Base-by-base conservation (phyloP, 257 asterid genomes). In the Solanum gracilifrons region DNA sequence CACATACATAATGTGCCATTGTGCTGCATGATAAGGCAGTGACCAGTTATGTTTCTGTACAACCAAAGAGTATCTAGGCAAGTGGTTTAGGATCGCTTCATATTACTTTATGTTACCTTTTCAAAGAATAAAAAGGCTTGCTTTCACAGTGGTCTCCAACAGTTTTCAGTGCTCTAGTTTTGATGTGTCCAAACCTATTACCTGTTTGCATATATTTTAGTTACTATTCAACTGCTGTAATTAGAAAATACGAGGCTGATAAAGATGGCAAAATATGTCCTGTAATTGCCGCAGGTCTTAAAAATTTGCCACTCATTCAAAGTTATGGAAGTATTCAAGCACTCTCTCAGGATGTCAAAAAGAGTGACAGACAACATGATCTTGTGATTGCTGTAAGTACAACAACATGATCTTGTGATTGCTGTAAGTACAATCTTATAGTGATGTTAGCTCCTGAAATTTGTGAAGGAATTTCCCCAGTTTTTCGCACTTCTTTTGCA, bases 351-450 rank as follows among this genome's bases (percentile, higher is more conserved):
- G 89, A 83, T 58, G 90, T 92, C 87, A 91, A 90, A 66, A 95
- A 97, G 92, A 90, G 97, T 27, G 98, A 95, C 84, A 91, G 98
- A 89, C 89, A 87, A 89, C 98, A 96, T 51, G 95, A 96, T 80
- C 91, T 95, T 86, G 98, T 96, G 77, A 93, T 95, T 77, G 98
- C 98, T 90, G 99, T 96, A 92, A 94, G 98, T 89, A 82, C 85
- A 72, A 89, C 89, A 87, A 89, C 98, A 96, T 48, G 95, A 96
- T 80, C 91, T 95, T 86, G 98, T 96, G 76, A 94, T 95, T 76
- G 98, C 98, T 90, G 99, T 97, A 92, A 94, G 98, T 89, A 82
- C 86, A 72, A 60, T 88, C 82, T 86, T 86, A 37, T 79, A 75
- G 73, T 21, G 16, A 9, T 27, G 4, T 68, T 31, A 51, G 83